Evolutionary conservation across 2,329 filamentous ascomycete genomes (phyloP), one percentile per base, ranked within the genome.

Genomic region (Colletotrichum godetiae): DNA sequence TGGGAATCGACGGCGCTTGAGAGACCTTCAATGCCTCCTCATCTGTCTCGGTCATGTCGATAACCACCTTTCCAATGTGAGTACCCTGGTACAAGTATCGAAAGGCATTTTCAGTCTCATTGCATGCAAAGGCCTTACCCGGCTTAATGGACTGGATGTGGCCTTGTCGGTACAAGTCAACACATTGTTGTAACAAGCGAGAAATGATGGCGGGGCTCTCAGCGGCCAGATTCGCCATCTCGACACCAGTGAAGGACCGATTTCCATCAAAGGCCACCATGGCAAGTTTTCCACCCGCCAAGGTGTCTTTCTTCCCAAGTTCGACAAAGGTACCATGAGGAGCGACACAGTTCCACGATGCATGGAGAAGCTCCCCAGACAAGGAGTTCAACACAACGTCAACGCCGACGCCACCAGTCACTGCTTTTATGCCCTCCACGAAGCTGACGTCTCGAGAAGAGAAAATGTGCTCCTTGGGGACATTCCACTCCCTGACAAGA

Each of bases 271-370:
- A 89, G 0, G 81, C 79, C 0, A 81, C 75, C 85, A 89, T 86
- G 1, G 83, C 82, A 3, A 90, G 80, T 7, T 80, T 78, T 2
- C 80, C 83, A 19, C 83, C 81, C 0, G 82, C 81, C 1, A 82
- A 75, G 1, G 87, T 78, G 58, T 88, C 86, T 4, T 81, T 77
- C 74, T 85, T 85, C 3, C 85, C 85, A 19, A 88, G 83, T 67
- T 88, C 86, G 0, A 88, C 70, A 77, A 89, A 84, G 2, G 77
- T 80, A 0, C 85, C 86, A 57, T 83, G 85, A 2, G 80, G 76
- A 1, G 86, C 85, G 1, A 89, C 78, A 55, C 84, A 87, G 0
- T 81, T 73, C 84, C 84, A 88, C 0, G 84, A 82, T 2, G 82
- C 80, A 24, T 84, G 83, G 0, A 88, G 78, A 0, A 84, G 74